Evolutionary conservation across 2,329 filamentous ascomycete species (phyloP).

Genomic region (Xylaria sp.): DNA sequence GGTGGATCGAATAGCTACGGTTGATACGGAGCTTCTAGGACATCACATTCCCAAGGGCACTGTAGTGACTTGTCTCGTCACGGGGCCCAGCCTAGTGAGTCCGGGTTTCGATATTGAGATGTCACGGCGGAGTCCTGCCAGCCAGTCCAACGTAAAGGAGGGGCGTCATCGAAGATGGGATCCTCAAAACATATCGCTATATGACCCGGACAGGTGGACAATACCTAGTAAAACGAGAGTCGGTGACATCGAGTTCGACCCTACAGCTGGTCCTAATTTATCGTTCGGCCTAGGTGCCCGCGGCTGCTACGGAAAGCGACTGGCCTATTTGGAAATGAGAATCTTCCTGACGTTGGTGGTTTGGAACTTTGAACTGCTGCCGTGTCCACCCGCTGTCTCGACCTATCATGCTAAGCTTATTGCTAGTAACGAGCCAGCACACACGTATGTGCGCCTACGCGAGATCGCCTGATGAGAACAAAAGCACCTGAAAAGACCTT

Average conservation of each 20-base stretch:
- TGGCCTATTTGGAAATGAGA: constrained; percentile 18
- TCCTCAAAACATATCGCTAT: constrained; percentile 30
- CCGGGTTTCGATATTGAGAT: constrained; percentile 27
- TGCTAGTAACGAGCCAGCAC: constrained; percentile 8
- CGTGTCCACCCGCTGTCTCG: constrained; percentile 6
- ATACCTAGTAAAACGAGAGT: not conserved
- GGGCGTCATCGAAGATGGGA: too few relatives aligned
- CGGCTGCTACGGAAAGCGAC: constrained; percentile 25
- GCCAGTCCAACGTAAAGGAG: not conserved
- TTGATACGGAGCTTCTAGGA: constrained; percentile 34
- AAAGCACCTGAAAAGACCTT: too few relatives aligned
- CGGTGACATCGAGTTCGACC: constrained; percentile 27
- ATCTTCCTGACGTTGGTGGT: constrained; percentile 23
- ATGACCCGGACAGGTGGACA: constrained; percentile 41
- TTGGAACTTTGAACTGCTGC: constrained; percentile 27
- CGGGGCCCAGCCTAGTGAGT: constrained; percentile 34
- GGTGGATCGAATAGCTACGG: constrained; percentile 19
- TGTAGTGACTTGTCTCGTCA: constrained; percentile 23
- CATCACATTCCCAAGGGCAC: constrained; percentile 39
- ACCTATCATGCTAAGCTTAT: constrained; percentile 11
- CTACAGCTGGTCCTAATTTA: constrained; percentile 28
- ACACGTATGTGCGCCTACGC: not conserved
- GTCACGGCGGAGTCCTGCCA: constrained; percentile 15
- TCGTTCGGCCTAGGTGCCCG: constrained; percentile 31
- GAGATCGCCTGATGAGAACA: too few relatives aligned